Evolutionary conservation across 1,284 basidiomycete genomes (phyloP).

Genomic region (Wolfiporia cocos): DNA sequence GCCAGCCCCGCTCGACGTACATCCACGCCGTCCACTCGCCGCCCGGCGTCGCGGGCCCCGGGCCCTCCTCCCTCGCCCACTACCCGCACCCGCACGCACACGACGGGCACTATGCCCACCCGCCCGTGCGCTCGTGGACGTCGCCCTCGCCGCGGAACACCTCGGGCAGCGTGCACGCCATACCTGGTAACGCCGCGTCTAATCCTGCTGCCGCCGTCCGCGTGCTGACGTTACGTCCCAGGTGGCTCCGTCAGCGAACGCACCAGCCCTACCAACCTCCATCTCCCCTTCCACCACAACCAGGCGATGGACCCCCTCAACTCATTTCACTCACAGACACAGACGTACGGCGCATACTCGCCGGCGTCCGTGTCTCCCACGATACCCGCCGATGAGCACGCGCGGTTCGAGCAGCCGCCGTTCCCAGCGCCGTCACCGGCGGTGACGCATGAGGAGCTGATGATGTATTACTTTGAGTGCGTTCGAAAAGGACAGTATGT

Average conservation of each 20-base stretch:
- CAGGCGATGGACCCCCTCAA: constrained; percentile 1
- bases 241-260: constrained; percentile 6
- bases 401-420: too few species aligned
- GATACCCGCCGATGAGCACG: too few species aligned
- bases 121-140: neutral
- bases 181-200: constrained; percentile 12
- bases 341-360: too few species aligned
- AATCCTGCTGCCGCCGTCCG: neutral
- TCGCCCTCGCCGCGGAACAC: constrained; percentile 3
- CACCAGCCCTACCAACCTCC: constrained; percentile 7
- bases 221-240: neutral
- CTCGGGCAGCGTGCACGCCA: constrained; percentile 8
- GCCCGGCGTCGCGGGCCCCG: constrained; percentile 21
- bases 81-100: constrained; percentile 6
- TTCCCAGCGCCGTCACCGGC: too few species aligned
- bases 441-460: constrained; percentile 33
- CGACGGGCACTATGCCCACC: too few species aligned
- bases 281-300: constrained; percentile 1
- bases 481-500: constrained; percentile 55
- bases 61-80: constrained; percentile 18
- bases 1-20: constrained; percentile 55
- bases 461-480: constrained; percentile 63
- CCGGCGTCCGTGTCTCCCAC: constrained; percentile 11
- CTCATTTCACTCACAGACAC: too few species aligned
- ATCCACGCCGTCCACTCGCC: constrained; percentile 14